Base-by-base conservation (phyloP, 805 yeast species). In the Pichia occidentalis region DNA sequence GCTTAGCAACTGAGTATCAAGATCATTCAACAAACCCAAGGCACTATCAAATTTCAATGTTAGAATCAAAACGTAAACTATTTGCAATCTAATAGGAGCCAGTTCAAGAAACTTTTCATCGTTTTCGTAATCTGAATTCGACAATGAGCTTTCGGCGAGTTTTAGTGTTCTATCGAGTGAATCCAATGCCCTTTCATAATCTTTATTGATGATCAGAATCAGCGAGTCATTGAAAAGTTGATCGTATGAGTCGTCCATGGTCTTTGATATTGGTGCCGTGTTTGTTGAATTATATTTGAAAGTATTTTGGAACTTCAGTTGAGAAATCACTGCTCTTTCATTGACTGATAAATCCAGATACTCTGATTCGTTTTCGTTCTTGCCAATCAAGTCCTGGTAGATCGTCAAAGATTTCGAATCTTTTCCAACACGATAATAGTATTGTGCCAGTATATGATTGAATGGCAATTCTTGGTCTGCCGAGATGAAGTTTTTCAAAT, bases 301-400 rank as follows among this genome's bases (percentile, higher is more conserved):
- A 21, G 32, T 46, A 19, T 40, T 37, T 14, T 32, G 31, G 11
- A 29, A 37, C 24, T 53, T 52, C 34, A 54, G 32, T 52, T 75
- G 83, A 9, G 84, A 74, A 18, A 73, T 58, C n/a, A 76, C 68
- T 3, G 88, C 86, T 42, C 80, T 67, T 56, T 80, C 83, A 53
- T 82, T 82, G 30, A 78, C 79, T 21, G 64, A 51, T 39, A 79
- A 53, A 54, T 80, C 88, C 25, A 65, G 50, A 17, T 49, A 50
- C 47, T 70, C 80, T 37, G 69, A 73, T 29, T 59, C 61, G 21
- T 64, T 57, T 5, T 36, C 31, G 11, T 40, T 39, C 7, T 54
- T 36, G 3, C 55, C 34, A 27, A 66, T 52, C 40, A 73, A 57
- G 5, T 60, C 60, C 25, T 56, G 56, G 51, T 80, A 82, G 4